Evolutionary conservation across 2,329 filamentous ascomycete genomes (phyloP), one percentile per base, ranked within the genome.

Genomic region (Xylariales sp.): DNA sequence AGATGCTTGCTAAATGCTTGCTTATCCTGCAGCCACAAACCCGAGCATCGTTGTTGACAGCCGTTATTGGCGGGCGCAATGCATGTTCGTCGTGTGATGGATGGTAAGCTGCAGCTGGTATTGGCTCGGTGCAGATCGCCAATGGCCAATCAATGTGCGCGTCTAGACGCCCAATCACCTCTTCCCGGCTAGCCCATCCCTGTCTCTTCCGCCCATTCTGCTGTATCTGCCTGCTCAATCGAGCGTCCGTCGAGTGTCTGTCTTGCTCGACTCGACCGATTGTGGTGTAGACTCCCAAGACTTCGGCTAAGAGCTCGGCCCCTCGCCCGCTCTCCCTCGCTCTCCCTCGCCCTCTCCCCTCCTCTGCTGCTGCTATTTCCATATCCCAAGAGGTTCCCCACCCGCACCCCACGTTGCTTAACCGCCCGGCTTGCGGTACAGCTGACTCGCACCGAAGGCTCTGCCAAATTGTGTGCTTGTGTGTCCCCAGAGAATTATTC

Each of bases 131-230:
- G 71, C 67, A 71, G 63, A 68, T 75, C 64, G 69, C 73, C 67
- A 75, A 77, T 74, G 76, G 72, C 78, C 76, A 79, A 77, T 78
- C 66, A 68, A 28, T 45, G 49, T 73, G 72, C 68, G 77, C 75
- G 75, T 79, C 77, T 82, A 82, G 79, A 81, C 80, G 80, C 81
- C 79, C 74, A 76, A 72, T 78, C 75, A 73, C 70, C 75, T 74
- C 64, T 72, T 75, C 71, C 60, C 71, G 78, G 62, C 73, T 80
- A 78, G 79, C 73, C 73, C 68, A 64, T 63, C 72, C 69, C 46
- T 65, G 67, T 43, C 8, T 56, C 72, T 67, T 66, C 68, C 68
- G 70, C 68, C 69, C 67, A 46, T 60, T 50, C 23, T 65, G 55
- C 57, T 62, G 50, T 39, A 39, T 49, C 60, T 49, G 18, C 41